Conservation (phyloP, 2,329 filamentous ascomycete genomes). For the Hypoxylon sp. region DNA sequence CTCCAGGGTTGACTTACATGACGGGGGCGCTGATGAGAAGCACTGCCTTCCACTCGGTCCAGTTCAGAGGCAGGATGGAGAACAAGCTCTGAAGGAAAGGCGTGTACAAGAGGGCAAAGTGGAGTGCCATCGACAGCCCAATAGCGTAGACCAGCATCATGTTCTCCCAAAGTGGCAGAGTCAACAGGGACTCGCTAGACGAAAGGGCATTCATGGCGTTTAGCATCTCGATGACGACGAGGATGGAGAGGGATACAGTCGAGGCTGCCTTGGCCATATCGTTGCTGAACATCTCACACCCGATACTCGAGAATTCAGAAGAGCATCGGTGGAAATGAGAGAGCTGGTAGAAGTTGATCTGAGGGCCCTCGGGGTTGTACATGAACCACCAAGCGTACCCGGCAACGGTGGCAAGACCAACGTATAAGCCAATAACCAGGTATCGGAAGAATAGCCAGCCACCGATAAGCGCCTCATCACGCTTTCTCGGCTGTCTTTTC, state of each 20-base stretch:
- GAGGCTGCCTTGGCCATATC: conserved; percentile 90
- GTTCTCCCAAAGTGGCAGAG: conserved; percentile 96
- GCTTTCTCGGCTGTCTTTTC: conserved; percentile 90
- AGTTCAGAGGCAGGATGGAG: conserved; percentile 88
- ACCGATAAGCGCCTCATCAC: conserved; percentile 91
- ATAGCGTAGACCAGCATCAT: conserved; percentile 99
- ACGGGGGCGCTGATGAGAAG: conserved; percentile 90
- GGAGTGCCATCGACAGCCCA: conserved; percentile 89
- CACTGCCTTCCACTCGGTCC: conserved; percentile 93
- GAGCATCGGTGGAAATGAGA: conserved; percentile 95
- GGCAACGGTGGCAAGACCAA: conserved; percentile 93
- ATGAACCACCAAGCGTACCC: conserved; percentile 99
- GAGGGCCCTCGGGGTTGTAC: conserved; percentile 90
- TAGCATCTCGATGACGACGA: conserved; percentile 99
- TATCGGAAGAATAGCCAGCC: conserved; percentile 99
- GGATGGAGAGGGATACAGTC: conserved; percentile 89
- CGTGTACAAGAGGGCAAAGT: conserved; percentile 93
- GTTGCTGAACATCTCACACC: conserved; percentile 91
- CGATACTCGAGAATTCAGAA: conserved; percentile 86
- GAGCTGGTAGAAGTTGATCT: conserved; percentile 91
- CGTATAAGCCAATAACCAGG: conserved; percentile 94
- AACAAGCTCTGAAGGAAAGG: conserved; percentile 91
- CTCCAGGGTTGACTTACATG: conserved; percentile 74
- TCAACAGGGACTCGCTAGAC: conserved; percentile 93
- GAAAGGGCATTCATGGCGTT: conserved; percentile 99